Evolutionary conservation across 306 rosid genomes (phyloP), one percentile per base, ranked within the genome.

Genomic region (Cercis canadensis): DNA sequence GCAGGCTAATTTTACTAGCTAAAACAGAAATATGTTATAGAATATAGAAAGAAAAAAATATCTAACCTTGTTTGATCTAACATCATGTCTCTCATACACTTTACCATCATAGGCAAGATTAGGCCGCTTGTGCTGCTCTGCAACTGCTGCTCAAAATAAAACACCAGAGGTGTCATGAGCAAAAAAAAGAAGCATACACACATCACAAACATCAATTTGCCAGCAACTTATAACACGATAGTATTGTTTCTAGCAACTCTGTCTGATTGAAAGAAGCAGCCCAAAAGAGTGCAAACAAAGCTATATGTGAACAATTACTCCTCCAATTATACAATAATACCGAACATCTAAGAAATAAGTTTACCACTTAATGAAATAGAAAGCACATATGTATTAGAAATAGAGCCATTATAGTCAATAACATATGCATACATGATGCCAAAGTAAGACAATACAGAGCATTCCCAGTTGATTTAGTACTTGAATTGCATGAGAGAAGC

Each of bases 91-190:
- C 52, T 92, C 96, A 34, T 88, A 92, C 55, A 83, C 52, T 76
- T 87, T 92, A 24, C 80, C 83, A 54, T 88, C 96, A 44, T 81
- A 87, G 62, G 80, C 55, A 86, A 84, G 83, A 43, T 71, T 84
- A 29, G 89, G 65, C 83, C 89, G 85, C 87, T 91, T 94, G 78
- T 74, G 96, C 78, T 84, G 97, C 78, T 91, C 99, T 4, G 83
- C 78, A 69, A 81, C 89, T 64, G 87, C 82, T 73, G 82, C 80
- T 77, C 49, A 76, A 58, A 78, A 61, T 65, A 41, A 67, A n/a
- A 63, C 32, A 79, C 62, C 46, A 50, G 15, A 72, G 34, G 36
- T 18, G 75, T 85, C 31, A 87, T 75, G 46, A 54, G 56, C 41
- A 78, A 72, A 77, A 41, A 60, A 65, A 37, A 52, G 44, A 37